These are phyloP conservation scores for Starmera pachycereana DNA, from an alignment of 805 yeast genomes.

Conservation along the genomic window DNA sequence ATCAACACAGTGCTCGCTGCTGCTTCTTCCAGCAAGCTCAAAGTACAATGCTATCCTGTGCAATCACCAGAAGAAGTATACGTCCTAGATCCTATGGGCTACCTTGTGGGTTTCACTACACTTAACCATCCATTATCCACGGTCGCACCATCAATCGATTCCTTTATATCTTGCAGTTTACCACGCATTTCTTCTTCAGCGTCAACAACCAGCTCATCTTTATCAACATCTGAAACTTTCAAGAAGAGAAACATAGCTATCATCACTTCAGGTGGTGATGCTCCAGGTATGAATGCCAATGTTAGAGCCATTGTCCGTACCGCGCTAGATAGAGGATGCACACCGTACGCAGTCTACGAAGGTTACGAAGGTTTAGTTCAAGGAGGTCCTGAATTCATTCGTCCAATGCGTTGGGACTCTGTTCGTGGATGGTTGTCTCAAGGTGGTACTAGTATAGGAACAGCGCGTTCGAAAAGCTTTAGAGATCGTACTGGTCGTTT, in stretches of 20 bases:
- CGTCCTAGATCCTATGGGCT: conserved; percentile 77
- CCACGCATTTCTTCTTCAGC: conserved; percentile 8
- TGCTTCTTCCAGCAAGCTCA: too few relatives aligned
- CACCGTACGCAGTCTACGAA: conserved; percentile 58
- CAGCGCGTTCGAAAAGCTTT: conserved; percentile 64
- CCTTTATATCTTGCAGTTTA: conserved; percentile 5
- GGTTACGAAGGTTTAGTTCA: conserved; percentile 66
- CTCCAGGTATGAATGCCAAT: conserved; percentile 74
- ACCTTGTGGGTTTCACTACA: conserved; percentile 69
- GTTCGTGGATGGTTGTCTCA: conserved; percentile 60
- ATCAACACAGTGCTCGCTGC: conserved; percentile 9
- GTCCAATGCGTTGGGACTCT: conserved; percentile 60
- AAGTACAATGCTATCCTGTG: conserved; percentile 37
- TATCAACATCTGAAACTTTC: background rate
- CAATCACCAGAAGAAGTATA: conserved; percentile 71
- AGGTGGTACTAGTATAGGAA: conserved; percentile 75
- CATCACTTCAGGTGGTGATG: conserved; percentile 78
- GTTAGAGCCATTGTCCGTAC: conserved; percentile 67
- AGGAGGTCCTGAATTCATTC: conserved; percentile 45
- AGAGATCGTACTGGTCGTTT: conserved; percentile 58
- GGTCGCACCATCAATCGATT: conserved; percentile 20
- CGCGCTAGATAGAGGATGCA: conserved; percentile 54
- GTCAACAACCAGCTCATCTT: background rate
- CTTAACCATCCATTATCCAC: conserved; percentile 45
- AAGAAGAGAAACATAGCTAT: conserved; percentile 50